A percentile compares a stretch with the other conserved stretches of the same genome.
Conservation (phyloP, 345 rosid genomes). For the Bruguiera parviflora region DNA sequence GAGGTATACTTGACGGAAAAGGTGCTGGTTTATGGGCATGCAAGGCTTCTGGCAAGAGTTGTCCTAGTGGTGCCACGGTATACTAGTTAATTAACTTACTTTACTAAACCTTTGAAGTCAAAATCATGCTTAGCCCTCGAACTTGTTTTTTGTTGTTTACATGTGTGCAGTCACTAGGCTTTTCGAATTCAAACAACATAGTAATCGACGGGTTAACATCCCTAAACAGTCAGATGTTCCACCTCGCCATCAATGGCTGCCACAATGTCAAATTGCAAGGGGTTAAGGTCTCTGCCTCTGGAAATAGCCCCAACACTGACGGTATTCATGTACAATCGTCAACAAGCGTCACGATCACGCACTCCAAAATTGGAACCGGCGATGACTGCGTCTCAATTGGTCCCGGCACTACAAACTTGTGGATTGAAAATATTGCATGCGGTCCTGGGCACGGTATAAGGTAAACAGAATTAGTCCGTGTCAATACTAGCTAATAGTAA, state of each 20-base stretch:
- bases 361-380: conserved; percentile 14
- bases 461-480: conserved; percentile 20
- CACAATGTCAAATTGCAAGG: background rate
- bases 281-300: conserved; percentile 1
- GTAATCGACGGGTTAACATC: conserved; percentile 5
- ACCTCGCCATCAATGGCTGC: conserved; percentile 7
- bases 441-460: conserved; percentile 32
- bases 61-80: conserved; percentile 77
- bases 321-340: conserved; percentile 15
- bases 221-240: conserved; percentile 13
- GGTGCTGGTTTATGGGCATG: conserved; percentile 69
- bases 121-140: background rate
- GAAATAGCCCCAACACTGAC: conserved; percentile 14
- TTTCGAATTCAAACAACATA: background rate
- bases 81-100: background rate
- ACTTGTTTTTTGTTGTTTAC: background rate
- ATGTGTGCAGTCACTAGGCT: background rate
- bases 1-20: conserved; percentile 63
- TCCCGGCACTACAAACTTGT: conserved; percentile 7
- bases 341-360: background rate
- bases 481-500: background rate
- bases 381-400: conserved; percentile 19
- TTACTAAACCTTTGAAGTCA: background rate
- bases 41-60: conserved; percentile 44
- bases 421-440: conserved; percentile 9